Conservation (phyloP, 768 basidiomycete genomes). For the Mycena rosella region DNA sequence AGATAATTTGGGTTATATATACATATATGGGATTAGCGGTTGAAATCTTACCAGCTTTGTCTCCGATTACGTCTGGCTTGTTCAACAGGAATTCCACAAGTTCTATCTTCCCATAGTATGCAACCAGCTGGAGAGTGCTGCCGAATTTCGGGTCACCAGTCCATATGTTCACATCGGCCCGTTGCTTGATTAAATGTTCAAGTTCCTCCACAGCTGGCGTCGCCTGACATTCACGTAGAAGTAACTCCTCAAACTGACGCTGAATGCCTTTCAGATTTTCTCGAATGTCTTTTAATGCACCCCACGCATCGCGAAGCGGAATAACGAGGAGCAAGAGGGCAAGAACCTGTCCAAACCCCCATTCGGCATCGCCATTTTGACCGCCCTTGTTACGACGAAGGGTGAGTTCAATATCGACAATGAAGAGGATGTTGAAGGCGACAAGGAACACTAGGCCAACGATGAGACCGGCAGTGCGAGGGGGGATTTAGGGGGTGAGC, state of each 20-base stretch:
- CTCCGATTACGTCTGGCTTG: no score
- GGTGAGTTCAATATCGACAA: constrained; percentile 6
- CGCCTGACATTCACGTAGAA: constrained; percentile 1
- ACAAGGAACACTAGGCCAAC: background rate
- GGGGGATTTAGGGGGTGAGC: no score
- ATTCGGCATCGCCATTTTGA: background rate
- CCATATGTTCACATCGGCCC: no score
- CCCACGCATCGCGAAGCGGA: background rate
- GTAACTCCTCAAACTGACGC: constrained; percentile 1
- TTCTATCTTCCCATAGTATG: no score
- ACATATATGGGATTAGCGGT: no score
- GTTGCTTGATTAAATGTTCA: no score
- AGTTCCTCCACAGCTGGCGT: background rate
- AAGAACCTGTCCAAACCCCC: constrained; percentile 5
- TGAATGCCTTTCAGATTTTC: background rate
- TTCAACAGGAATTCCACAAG: no score
- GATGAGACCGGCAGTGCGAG: background rate
- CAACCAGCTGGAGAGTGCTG: no score
- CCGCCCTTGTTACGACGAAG: background rate
- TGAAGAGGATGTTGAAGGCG: background rate
- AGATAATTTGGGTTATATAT: no score
- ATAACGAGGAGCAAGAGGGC: constrained; percentile 3
- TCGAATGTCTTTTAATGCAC: no score
- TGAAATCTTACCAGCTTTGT: no score
- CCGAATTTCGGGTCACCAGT: no score